These are phyloP conservation scores for Monosporascus sp. DNA, from an alignment of 2,329 filamentous ascomycete species.

Conservation along the genomic window DNA sequence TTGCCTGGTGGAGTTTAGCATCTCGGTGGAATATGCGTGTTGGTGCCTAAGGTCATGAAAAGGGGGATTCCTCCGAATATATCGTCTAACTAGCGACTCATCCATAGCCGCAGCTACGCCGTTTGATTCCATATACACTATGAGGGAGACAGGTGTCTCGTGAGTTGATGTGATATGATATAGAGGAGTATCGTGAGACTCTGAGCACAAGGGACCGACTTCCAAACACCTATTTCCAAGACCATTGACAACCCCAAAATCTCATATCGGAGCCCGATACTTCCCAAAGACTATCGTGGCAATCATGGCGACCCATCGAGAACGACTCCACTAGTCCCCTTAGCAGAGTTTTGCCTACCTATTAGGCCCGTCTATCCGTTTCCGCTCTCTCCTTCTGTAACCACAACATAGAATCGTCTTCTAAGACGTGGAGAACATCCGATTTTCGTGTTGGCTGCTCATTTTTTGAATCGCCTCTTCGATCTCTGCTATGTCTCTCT, in stretches of 20 bases:
- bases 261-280: conserved; percentile 4
- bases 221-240: conserved; percentile 12
- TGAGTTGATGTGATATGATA: conserved; percentile 1
- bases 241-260: conserved; percentile 8
- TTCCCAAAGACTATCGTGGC: background rate
- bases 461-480: conserved; percentile 51
- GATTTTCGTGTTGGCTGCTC: conserved; percentile 30
- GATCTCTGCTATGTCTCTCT: conserved; percentile 63
- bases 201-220: conserved; percentile 18
- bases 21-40: background rate
- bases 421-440: conserved; percentile 34
- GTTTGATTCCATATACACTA: no score
- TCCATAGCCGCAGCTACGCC: background rate
- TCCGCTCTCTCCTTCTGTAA: conserved; percentile 7
- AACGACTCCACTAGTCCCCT: background rate
- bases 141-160: background rate
- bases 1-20: background rate
- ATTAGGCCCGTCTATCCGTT: background rate
- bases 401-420: background rate
- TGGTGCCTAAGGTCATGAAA: background rate
- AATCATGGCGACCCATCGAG: background rate
- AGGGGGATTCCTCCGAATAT: background rate
- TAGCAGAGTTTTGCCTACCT: background rate
- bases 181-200: conserved; percentile 7
- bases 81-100: background rate